A percentile compares a stretch with the other conserved stretches of the same genome.
phyloP scores from a whole-genome alignment of 1,284 basidiomycete genomes.

The Microbotryum saponariae region DNA sequence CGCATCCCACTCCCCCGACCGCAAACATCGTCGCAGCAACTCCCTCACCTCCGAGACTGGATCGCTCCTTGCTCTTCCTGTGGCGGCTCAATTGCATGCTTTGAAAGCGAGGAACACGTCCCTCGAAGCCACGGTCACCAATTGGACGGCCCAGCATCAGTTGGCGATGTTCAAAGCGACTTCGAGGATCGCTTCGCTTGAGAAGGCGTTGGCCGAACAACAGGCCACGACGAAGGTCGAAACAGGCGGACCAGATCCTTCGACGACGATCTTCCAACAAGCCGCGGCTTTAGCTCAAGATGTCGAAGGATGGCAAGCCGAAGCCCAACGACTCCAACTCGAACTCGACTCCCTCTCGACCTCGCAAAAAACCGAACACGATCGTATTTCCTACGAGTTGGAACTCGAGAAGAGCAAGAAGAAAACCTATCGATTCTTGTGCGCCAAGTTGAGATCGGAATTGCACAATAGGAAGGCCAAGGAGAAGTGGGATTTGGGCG shows the following conservation, averaged over 20 bases:
- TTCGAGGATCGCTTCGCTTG: conserved; percentile 11
- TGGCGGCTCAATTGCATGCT: conserved; percentile 15
- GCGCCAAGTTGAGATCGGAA: conserved; percentile 23
- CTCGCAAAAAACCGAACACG: neutral
- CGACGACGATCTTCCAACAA: too few relatives aligned
- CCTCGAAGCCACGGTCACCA: neutral
- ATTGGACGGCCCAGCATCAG: neutral
- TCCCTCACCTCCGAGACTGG: neutral
- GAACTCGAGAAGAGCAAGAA: conserved; percentile 12
- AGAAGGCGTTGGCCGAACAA: neutral
- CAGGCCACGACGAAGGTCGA: neutral
- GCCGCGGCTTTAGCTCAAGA: conserved; percentile 3
- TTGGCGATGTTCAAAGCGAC: neutral
- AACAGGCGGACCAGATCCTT: too few relatives aligned
- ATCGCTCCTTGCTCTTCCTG: conserved; percentile 15
- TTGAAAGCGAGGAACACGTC: conserved; percentile 19
- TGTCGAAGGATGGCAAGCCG: conserved; percentile 30
- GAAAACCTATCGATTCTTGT: conserved; percentile 16
- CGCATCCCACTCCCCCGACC: too few relatives aligned
- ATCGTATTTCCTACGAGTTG: neutral
- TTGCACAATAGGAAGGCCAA: conserved; percentile 23
- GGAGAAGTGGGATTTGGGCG: conserved; percentile 29
- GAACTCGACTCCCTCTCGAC: conserved; percentile 7
- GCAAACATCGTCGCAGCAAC: neutral
- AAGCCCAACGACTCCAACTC: conserved; percentile 12